Evolutionary conservation across 805 yeast species (phyloP), one percentile per base, ranked within the genome.

Genomic region (Starmera dryadoides): DNA sequence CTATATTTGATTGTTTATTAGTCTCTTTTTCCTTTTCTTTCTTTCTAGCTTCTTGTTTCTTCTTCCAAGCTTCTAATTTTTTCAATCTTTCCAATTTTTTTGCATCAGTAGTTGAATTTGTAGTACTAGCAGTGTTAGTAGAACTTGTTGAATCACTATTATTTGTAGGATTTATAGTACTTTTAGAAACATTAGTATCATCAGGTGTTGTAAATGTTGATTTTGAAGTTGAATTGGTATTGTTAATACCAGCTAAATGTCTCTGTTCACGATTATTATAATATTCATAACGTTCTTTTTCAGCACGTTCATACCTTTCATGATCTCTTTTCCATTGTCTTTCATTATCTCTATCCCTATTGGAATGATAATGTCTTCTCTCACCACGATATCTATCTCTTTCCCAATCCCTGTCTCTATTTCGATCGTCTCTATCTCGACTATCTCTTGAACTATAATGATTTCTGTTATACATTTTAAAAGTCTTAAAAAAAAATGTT

Each of bases 41-140:
- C 53, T 48, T 58, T 37, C 45, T 33, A 39, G 46, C 55, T 19
- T 46, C 49, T 41, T 60, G 64, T 46, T 63, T 67, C 58, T 55
- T 62, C 53, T 73, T 75, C 81, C 81, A 77, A 20, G 73, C 76
- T 40, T 70, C 74, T 0, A 75, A 51, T 41, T 70, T 63, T 43
- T 58, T 55, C 33, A 62, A 64, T 33, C 71, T 59, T 31, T 58
- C 61, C 19, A 40, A 45, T 38, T 47, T 50, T 45, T 49, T 50
- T 12, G 38, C 30, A 19, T 44, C 54, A 14, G 28, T 33, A 22
- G 22, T 46, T 20, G 19, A 33, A 16, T 33, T 22, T 32, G 4
- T 20, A 34, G 21, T 23, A 18, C 6, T 38, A 12, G 14, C 8
- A 12, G 20, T 19, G 7, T 8, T n/a, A 10, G 23, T 21, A 6